These are phyloP conservation scores for Tuctoria greenei DNA, from an alignment of 176 grass and related monocot genomes.

Conservation along the genomic window DNA sequence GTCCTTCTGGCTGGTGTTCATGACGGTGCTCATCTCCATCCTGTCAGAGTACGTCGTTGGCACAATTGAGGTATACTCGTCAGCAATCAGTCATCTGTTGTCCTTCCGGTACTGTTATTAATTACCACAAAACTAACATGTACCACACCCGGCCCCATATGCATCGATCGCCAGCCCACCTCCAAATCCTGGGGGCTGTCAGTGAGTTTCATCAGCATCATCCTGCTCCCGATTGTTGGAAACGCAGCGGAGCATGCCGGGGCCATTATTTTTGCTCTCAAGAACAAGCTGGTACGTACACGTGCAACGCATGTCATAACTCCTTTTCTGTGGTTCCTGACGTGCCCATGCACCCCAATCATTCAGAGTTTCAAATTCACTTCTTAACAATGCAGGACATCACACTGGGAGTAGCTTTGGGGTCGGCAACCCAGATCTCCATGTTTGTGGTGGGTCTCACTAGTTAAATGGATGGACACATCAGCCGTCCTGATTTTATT, in stretches of 20 bases:
- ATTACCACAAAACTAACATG: slow-evolving; percentile 9
- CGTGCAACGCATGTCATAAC: neutral
- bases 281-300: slow-evolving; percentile 74
- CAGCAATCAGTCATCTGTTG: no score
- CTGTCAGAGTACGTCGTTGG: slow-evolving; percentile 84
- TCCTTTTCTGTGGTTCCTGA: neutral
- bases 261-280: slow-evolving; percentile 78
- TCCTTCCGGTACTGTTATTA: no score
- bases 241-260: slow-evolving; percentile 89
- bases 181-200: slow-evolving; percentile 71
- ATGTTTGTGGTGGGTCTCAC: slow-evolving; percentile 77
- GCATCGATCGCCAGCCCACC: slow-evolving; percentile 38
- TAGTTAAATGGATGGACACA: neutral
- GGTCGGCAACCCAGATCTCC: slow-evolving; percentile 82
- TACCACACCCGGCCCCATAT: neutral
- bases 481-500: neutral
- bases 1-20: slow-evolving; percentile 65
- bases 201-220: slow-evolving; percentile 80
- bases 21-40: slow-evolving; percentile 68
- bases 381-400: slow-evolving; percentile 63
- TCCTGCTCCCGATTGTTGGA: slow-evolving; percentile 79
- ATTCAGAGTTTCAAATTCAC: neutral
- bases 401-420: slow-evolving; percentile 77
- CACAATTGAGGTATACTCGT: slow-evolving; percentile 68
- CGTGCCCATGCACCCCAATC: slow-evolving; percentile 7